Percentiles rank a stretch among this genome's conserved stretches.
Conservation (phyloP, 371 early-diverging fungal species). For the Apophysomyces elegans region DNA sequence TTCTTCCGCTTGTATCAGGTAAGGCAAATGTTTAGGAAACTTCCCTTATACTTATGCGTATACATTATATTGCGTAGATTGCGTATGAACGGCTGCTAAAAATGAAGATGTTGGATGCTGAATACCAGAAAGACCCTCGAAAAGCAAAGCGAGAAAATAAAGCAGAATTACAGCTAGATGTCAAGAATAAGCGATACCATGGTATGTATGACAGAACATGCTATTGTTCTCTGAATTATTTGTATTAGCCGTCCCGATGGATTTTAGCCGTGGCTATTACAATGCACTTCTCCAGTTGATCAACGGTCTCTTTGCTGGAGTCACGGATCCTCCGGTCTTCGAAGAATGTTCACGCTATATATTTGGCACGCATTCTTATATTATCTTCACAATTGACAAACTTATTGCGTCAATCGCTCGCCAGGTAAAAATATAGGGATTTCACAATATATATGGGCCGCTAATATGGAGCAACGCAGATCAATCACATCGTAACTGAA, state of each 20-base stretch:
- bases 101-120: slow-evolving; percentile 74
- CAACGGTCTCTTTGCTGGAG: slow-evolving; percentile 71
- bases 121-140: slow-evolving; percentile 57
- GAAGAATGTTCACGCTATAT: slow-evolving; percentile 88
- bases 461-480: background rate
- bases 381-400: slow-evolving; percentile 85
- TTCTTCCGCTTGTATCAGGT: slow-evolving; percentile 89
- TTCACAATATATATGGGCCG: background rate
- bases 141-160: slow-evolving; percentile 62
- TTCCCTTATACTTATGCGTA: background rate
- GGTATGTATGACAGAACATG: slow-evolving; percentile 32
- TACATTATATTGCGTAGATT: slow-evolving; percentile 47
- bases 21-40: slow-evolving; percentile 13
- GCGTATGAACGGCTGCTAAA: slow-evolving; percentile 74
- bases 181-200: slow-evolving; percentile 46
- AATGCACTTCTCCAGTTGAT: slow-evolving; percentile 71
- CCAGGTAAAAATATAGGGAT: slow-evolving; percentile 53
- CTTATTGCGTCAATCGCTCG: slow-evolving; percentile 73
- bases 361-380: slow-evolving; percentile 83
- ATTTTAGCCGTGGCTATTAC: slow-evolving; percentile 67
- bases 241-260: slow-evolving; percentile 40
- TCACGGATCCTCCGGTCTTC: slow-evolving; percentile 80
- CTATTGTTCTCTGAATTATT: background rate
- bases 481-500: slow-evolving; percentile 15
- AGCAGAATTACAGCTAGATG: slow-evolving; percentile 80